Evolutionary conservation across 805 yeast genomes (phyloP), one percentile per base, ranked within the genome.

Genomic region (Wickerhamiella brachini): DNA sequence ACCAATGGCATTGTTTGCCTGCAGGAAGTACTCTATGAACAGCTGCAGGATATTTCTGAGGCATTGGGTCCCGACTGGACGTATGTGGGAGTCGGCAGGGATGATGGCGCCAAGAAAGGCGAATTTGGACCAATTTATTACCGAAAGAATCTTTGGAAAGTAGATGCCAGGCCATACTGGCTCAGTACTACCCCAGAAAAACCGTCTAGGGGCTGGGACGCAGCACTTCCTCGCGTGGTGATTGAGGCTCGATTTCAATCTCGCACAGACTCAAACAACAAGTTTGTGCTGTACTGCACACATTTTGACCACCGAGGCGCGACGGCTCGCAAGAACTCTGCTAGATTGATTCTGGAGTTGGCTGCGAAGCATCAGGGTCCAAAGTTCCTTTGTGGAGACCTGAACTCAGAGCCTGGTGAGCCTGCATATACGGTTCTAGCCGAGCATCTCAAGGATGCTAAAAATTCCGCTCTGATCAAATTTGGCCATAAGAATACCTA

Each of bases 131-230:
- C 81, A 1, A 65, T 78, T 10, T 59, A 73, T 29, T 77, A 66
- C 60, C 65, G 71, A 31, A 56, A 56, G 5, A 49, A 64, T 0
- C 68, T 67, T 15, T 72, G 76, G 65, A 59, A 65, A 38, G 49
- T 73, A 5, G 67, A 70, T 12, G 58, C 66, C n/a, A 68, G 71
- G 20, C 71, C 76, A 9, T 68, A 68, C 50, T 78, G 83, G 83
- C 63, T 78, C 13, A 72, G 79, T 54, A 68, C 69, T 17, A 76
- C 80, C 2, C 83, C 83, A 1, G 72, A 70, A 45, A 63, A 58
- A n/a, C 80, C 82, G 1, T 71, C 78, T 15, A 65, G 57, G 45
- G 77, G 76, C 5, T 74, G 78, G 75, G 79, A 74, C 56, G 78
- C 78, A 0, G 72, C 66, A 1, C 63, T 60, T 26, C 60, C 62